Percentiles rank a stretch among this genome's conserved stretches.
phyloP scores from a whole-genome alignment of 1,139 yeast genomes.

The Lipomyces yarrowii region DNA sequence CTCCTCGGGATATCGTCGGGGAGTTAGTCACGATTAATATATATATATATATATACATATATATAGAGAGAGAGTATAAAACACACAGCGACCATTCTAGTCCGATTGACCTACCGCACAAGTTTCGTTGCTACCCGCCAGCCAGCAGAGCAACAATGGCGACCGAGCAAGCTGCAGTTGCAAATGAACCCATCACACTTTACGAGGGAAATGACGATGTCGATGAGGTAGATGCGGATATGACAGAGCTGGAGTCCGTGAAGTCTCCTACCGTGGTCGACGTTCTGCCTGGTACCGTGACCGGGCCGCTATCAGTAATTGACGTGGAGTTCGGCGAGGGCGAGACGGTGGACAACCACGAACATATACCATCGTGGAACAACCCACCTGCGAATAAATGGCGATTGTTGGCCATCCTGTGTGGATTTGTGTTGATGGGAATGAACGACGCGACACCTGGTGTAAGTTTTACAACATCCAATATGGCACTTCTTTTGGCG shows the following conservation, averaged over 20 bases:
- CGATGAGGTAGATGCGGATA: not conserved
- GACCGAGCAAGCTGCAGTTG: not conserved
- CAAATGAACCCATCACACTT: not conserved
- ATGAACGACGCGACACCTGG: constrained; percentile 35
- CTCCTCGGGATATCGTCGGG: no score
- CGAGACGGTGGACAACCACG: not conserved
- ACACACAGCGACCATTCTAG: not conserved
- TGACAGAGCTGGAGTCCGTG: not conserved
- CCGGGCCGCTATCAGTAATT: not conserved
- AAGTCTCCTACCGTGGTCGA: not conserved
- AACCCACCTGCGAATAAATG: constrained; percentile 33
- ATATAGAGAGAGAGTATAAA: not conserved
- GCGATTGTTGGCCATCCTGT: constrained; percentile 34
- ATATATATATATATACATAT: no score
- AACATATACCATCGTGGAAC: constrained; percentile 33
- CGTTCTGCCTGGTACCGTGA: not conserved
- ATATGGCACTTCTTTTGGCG: not conserved
- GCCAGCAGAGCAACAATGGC: not conserved
- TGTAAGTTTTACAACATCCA: constrained; percentile 7
- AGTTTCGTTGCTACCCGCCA: not conserved
- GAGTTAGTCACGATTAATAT: no score
- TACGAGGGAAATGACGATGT: not conserved
- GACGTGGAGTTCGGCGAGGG: not conserved
- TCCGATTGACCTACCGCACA: not conserved
- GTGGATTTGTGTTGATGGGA: constrained; percentile 39